These are phyloP conservation scores for Nicotiana noctiflora DNA, from an alignment of 257 asterid species.

Conservation along the genomic window DNA sequence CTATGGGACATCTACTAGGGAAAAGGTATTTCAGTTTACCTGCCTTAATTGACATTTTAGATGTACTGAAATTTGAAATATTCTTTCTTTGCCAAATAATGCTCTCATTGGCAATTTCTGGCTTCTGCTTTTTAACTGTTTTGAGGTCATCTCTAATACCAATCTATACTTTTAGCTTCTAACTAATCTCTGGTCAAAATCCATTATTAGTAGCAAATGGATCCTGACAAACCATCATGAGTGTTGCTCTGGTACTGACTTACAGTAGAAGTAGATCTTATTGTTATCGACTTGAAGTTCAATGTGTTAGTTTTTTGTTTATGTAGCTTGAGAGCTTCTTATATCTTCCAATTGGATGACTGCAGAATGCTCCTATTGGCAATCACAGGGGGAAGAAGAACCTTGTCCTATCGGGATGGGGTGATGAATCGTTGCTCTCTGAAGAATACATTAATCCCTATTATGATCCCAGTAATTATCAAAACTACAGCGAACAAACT, in stretches of 20 bases:
- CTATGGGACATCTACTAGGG: conserved; percentile 37
- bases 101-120: neutral
- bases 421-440: conserved; percentile 81
- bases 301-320: conserved; percentile 1
- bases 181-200: neutral
- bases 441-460: conserved; percentile 68
- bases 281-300: neutral
- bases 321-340: conserved; percentile 8
- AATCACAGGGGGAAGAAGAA: conserved; percentile 83
- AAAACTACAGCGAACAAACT: conserved; percentile 65
- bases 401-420: conserved; percentile 91
- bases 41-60: conserved; percentile 2
- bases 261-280: neutral
- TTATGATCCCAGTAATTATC: conserved; percentile 52
- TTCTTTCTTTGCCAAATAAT: neutral
- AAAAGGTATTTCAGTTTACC: conserved; percentile 45
- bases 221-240: neutral
- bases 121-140: neutral
- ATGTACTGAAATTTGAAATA: neutral
- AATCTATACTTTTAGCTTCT: neutral
- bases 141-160: neutral
- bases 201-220: neutral
- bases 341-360: conserved; percentile 10
- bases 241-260: neutral
- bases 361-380: conserved; percentile 78